Conservation (phyloP, 2,329 filamentous ascomycete species). For the Trichophyton schoenleinii region DNA sequence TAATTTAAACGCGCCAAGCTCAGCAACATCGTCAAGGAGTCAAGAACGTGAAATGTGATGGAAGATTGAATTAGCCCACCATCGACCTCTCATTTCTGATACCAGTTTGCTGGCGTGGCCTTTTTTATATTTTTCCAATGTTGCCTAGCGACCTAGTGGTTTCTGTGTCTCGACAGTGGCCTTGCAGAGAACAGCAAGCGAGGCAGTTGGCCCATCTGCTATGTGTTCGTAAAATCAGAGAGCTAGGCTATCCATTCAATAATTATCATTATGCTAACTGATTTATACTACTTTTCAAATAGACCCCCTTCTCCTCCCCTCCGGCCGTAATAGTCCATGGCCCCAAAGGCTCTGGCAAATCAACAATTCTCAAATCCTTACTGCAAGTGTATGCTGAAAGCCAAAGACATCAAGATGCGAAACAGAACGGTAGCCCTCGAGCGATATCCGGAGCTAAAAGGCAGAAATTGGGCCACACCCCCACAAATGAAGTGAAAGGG, state of each 20-base stretch:
- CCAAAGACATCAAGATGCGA: conserved; percentile 12
- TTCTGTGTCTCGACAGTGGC: conserved; percentile 30
- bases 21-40: not conserved
- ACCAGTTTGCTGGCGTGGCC: not conserved
- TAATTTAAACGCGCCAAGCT: not conserved
- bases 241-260: not conserved
- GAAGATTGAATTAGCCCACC: not conserved
- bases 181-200: conserved; percentile 33
- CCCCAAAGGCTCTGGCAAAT: conserved; percentile 77
- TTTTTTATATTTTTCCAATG: conserved; percentile 10
- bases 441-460: not conserved
- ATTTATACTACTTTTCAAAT: not conserved
- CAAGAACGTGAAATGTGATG: not conserved
- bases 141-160: conserved; percentile 24
- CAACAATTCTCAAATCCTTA: conserved; percentile 52
- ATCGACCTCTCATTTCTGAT: not conserved
- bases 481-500: not conserved
- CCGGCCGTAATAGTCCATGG: conserved; percentile 70
- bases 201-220: conserved; percentile 31
- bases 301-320: conserved; percentile 48
- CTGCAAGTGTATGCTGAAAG: conserved; percentile 43
- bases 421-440: not conserved
- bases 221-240: conserved; percentile 22
- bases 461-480: not conserved
- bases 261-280: not conserved